Evolutionary conservation across 345 rosid species (phyloP), one percentile per base, ranked within the genome.

Genomic region (Syzygium oleosum): DNA sequence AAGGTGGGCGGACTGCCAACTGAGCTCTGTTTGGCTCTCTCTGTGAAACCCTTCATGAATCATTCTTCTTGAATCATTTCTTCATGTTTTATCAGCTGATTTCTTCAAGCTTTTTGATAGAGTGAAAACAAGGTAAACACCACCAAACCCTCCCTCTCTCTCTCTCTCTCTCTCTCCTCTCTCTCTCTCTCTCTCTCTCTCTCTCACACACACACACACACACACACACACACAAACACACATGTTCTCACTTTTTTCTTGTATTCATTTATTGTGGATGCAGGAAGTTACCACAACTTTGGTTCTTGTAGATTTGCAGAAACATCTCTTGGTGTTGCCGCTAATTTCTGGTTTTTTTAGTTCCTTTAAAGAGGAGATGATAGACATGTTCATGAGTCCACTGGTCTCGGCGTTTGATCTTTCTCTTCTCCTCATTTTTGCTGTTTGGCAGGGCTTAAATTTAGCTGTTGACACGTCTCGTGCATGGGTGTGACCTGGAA

Each of bases 1-100:
- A 96, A 97, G 99, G 98, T 96, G 99, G 99, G 92, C 95, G 94
- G 91, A 90, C 95, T 96, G 98, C 93, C 98, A 97, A 93, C 91
- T 84, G 98, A 89, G 90, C 94, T 94, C 92, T 95, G 95, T 93
- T 93, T 92, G 98, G 88, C 88, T 93, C 96, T 91, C 98, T 96
- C 94, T 91, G 98, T 93, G 85, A 97, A 95, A 94, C 94, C 92
- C 92, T 93, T 87, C 58, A 53, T 46, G 88, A 83, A 73, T 34
- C 21, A 10, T 73, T 73, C 4, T 38, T 38, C 41, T 38, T 46
- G 88, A 83, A 73, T 34, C 21, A 10, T 73, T 73, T 34, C 77
- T 59, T 46, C 61, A 38, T 58, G 1, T 85, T 34, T 38, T 23
- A 17, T 19, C 53, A 73, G 25, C 49, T 38, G 80, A 2, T 21